These are phyloP conservation scores for Oryza glumipatula DNA, from an alignment of 176 grass and related monocot genomes.

Conservation along the genomic window DNA sequence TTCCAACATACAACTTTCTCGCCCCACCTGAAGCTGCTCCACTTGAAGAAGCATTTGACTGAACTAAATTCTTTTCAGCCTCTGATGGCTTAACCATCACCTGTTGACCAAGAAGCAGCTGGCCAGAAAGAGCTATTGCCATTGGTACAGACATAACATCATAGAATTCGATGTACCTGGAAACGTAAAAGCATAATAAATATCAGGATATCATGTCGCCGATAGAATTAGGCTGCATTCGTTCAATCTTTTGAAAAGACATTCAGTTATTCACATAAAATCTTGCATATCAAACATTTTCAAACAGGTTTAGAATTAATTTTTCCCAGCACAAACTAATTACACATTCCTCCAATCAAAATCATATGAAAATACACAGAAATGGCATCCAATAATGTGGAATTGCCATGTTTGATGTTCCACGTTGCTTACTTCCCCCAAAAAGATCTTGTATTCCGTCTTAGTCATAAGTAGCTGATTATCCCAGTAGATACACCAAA, in stretches of 20 bases:
- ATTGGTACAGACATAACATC: conserved; percentile 98
- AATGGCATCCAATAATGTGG: conserved; percentile 9
- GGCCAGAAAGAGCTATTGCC: conserved; percentile 88
- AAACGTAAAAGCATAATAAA: conserved; percentile 23
- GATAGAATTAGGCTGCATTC: not conserved
- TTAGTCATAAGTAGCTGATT: conserved; percentile 48
- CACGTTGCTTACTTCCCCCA: conserved; percentile 38
- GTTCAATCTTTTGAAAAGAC: not conserved
- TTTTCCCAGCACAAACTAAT: conserved; percentile 20
- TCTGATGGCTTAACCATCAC: conserved; percentile 97
- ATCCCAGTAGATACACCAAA: conserved; percentile 53
- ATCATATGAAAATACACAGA: conserved; percentile 20
- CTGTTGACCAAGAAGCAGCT: conserved; percentile 82
- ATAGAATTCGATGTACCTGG: conserved; percentile 98
- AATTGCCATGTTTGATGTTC: conserved; percentile 23
- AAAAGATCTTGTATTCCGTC: conserved; percentile 49
- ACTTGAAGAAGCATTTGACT: conserved; percentile 72
- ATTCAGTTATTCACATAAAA: not conserved
- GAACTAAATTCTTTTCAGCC: conserved; percentile 97
- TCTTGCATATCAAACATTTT: conserved; percentile 3
- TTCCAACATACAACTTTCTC: conserved; percentile 94
- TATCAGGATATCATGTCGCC: conserved; percentile 21
- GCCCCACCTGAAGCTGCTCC: conserved; percentile 78
- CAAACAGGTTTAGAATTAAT: not conserved
- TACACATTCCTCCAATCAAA: not conserved